phyloP scores from a whole-genome alignment of 768 basidiomycete genomes.

The Psilocybe cubensis region DNA sequence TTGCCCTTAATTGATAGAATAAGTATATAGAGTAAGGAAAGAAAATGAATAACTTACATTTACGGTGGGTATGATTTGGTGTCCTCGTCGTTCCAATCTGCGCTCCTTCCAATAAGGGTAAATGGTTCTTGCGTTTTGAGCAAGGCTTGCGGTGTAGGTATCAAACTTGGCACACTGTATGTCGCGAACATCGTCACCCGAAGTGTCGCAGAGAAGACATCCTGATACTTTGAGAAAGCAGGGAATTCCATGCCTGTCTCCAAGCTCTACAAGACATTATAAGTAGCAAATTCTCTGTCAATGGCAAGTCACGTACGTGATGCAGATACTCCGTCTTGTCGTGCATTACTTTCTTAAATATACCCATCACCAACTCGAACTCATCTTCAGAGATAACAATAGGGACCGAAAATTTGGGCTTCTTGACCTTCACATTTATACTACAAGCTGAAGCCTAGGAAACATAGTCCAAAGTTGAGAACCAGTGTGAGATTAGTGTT shows the following conservation, averaged over 20 bases:
- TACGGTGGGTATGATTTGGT: constrained; percentile 82
- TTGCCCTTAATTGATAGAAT: constrained; percentile 58
- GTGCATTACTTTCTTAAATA: constrained; percentile 90
- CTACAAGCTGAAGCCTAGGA: constrained; percentile 64
- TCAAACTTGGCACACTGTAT: constrained; percentile 67
- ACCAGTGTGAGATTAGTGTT: too few species aligned
- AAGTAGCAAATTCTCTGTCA: not conserved
- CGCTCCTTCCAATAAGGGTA: constrained; percentile 94
- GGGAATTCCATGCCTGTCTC: constrained; percentile 74
- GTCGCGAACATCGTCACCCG: constrained; percentile 68
- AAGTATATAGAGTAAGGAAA: not conserved
- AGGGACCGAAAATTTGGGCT: constrained; percentile 68
- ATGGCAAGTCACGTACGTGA: constrained; percentile 60
- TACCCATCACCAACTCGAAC: constrained; percentile 94
- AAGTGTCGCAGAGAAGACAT: constrained; percentile 63
- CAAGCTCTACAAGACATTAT: constrained; percentile 46
- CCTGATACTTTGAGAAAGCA: constrained; percentile 73
- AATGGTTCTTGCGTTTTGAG: constrained; percentile 68
- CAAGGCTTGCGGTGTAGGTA: constrained; percentile 67
- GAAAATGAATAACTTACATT: constrained; percentile 61
- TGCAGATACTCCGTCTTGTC: constrained; percentile 90
- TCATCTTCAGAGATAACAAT: constrained; percentile 85
- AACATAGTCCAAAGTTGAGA: too few species aligned
- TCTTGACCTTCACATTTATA: constrained; percentile 84
- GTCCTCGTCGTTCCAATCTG: constrained; percentile 77